phyloP scores from a whole-genome alignment of 495 filamentous ascomycete species.

The Acidiella bohemica region DNA sequence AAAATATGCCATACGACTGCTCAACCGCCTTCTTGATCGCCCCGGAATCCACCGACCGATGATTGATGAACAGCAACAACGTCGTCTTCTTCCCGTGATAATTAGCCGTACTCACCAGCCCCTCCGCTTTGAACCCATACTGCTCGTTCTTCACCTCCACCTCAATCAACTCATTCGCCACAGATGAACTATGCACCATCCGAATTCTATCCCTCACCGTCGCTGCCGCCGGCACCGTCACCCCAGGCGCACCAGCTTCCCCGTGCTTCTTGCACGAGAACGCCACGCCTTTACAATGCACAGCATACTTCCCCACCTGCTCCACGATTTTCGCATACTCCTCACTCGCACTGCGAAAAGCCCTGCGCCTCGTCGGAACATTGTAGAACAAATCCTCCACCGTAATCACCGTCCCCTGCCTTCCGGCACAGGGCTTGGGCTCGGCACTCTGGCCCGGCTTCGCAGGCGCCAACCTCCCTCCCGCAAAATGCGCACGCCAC shows the following conservation, averaged over 20 bases:
- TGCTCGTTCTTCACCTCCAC: constrained; percentile 59
- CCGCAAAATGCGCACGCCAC: constrained; percentile 74
- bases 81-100: constrained; percentile 86
- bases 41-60: constrained; percentile 88
- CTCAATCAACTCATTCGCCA: constrained; percentile 80
- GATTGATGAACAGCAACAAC: constrained; percentile 91
- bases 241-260: constrained; percentile 64
- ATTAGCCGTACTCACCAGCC: constrained; percentile 85
- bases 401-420: constrained; percentile 92
- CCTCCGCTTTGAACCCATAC: constrained; percentile 70
- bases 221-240: constrained; percentile 61
- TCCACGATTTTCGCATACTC: constrained; percentile 98
- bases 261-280: constrained; percentile 97
- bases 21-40: constrained; percentile 82
- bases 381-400: constrained; percentile 98
- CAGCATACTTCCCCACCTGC: constrained; percentile 81
- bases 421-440: constrained; percentile 77
- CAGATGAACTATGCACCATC: constrained; percentile 71
- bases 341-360: constrained; percentile 83
- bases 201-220: constrained; percentile 70
- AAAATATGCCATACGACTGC: constrained; percentile 75
- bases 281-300: constrained; percentile 83
- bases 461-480: constrained; percentile 67
- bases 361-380: constrained; percentile 71
- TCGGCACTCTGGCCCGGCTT: constrained; percentile 88